These are phyloP conservation scores for Amylocystis lapponica DNA, from an alignment of 768 basidiomycete species.

Conservation along the genomic window DNA sequence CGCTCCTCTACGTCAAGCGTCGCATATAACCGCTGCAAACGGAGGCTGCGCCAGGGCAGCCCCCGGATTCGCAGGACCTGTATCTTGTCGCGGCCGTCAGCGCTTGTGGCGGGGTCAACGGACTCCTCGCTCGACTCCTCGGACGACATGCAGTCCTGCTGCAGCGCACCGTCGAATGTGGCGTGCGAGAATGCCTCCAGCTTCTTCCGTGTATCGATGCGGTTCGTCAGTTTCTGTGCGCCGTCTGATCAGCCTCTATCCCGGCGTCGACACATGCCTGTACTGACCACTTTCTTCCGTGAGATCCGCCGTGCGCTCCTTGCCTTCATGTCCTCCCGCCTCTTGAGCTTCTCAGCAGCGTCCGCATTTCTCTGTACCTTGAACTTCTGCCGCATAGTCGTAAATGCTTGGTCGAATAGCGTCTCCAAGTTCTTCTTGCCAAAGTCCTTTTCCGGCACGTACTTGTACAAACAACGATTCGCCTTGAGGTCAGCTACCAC, in stretches of 20 bases:
- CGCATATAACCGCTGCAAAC: conserved; percentile 54
- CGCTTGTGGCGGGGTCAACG: conserved; percentile 8
- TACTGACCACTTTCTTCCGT: conserved; percentile 58
- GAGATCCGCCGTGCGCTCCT: conserved; percentile 53
- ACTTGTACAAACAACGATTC: conserved; percentile 50
- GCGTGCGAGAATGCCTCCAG: conserved; percentile 51
- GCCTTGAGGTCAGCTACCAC: conserved; percentile 55
- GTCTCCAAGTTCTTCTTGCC: conserved; percentile 52
- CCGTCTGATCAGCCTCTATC: conserved; percentile 5
- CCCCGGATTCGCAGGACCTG: conserved; percentile 50
- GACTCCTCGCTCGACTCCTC: conserved; percentile 66
- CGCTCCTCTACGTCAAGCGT: conserved; percentile 55
- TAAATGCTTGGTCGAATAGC: conserved; percentile 66
- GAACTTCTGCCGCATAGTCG: conserved; percentile 64
- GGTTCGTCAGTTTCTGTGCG: conserved; percentile 61
- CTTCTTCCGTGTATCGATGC: conserved; percentile 53
- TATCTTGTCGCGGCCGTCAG: conserved; percentile 21
- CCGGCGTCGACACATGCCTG: not conserved
- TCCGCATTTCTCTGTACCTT: conserved; percentile 49
- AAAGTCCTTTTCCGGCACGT: conserved; percentile 64
- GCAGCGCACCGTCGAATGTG: conserved; percentile 64
- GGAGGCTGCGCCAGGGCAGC: conserved; percentile 61
- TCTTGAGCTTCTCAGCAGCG: conserved; percentile 38
- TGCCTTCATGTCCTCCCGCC: conserved; percentile 57
- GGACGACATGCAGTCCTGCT: conserved; percentile 74